Base-by-base conservation (phyloP, 2,329 filamentous ascomycete genomes). In the Penicillium sp. region DNA sequence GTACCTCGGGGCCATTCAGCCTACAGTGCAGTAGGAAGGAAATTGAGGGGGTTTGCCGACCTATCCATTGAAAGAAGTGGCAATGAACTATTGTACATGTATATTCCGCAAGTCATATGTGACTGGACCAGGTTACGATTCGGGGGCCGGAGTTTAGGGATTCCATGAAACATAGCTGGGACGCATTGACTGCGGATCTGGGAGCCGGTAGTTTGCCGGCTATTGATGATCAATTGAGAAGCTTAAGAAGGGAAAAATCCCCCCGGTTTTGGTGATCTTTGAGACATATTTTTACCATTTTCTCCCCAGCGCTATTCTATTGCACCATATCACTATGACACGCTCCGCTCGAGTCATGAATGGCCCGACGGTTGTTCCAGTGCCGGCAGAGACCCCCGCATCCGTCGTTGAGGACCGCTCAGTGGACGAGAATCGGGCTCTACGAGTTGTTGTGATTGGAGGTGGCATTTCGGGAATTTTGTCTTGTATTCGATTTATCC, bases 401-500 rank as follows among this genome's bases (percentile, higher is more conserved):
- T 42, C 25, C 2, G 29, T 55, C 11, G 49, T 77, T n/a, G 64
- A 67, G 49, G 62, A 68, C 4, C 69, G 69, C 15, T 65, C 69
- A 6, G 62, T 75, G 27, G 71, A 75, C 53, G 65, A 73, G 43
- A 46, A 33, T 8, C 65, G 72, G n/a, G 67, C 64, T 1, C 35
- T 75, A 52, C 62, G 67, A 45, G 63, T 76, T 6, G 60, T 75
- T 7, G 60, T 74, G 33, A 74, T 77, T 29, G 74, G 74, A 6
- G 71, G 72, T 6, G 74, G 74, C 0, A 68, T 76, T 7, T 74
- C 72, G 6, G 74, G 75, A 4, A 74, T 76, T 22, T 59, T 76
- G 15, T 62, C 70, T 6, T 73, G 69, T 14, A 71, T 76, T 43
- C 65, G 73, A 22, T 67, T 76, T n/a, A 63, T 65, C 2, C 73